phyloP scores from a whole-genome alignment of 805 yeast genomes.

The Grigorovia jiainica region DNA sequence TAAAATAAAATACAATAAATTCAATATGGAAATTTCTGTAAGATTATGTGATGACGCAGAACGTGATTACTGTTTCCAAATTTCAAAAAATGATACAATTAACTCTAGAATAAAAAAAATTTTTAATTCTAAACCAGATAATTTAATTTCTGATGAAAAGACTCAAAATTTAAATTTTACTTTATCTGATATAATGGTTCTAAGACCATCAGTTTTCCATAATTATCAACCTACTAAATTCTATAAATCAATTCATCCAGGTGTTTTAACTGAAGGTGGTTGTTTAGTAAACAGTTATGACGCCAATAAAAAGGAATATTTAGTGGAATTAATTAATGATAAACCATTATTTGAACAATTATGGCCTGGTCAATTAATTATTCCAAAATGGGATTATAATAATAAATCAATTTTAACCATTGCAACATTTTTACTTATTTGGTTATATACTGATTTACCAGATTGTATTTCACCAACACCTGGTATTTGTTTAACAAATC shows the following conservation, averaged over 20 bases:
- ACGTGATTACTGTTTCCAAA: conserved; percentile 81
- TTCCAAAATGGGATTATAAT: conserved; percentile 27
- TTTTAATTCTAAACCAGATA: conserved; percentile 30
- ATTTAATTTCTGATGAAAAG: conserved; percentile 14
- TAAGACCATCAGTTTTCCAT: conserved; percentile 76
- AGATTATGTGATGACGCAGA: conserved; percentile 80
- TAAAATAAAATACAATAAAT: neutral
- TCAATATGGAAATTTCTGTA: conserved; percentile 40
- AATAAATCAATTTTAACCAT: conserved; percentile 10
- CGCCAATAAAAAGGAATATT: conserved; percentile 40
- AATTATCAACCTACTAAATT: conserved; percentile 54
- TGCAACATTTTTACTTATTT: conserved; percentile 34
- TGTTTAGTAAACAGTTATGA: conserved; percentile 58
- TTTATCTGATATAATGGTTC: conserved; percentile 48
- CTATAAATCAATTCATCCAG: conserved; percentile 50
- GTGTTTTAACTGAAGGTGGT: conserved; percentile 77
- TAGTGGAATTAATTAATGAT: conserved; percentile 37
- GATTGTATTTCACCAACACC: conserved; percentile 87
- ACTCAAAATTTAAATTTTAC: conserved; percentile 7
- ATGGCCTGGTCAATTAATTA: conserved; percentile 88
- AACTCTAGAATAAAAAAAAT: conserved; percentile 44
- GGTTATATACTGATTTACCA: conserved; percentile 94
- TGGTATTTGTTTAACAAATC: conserved; percentile 69
- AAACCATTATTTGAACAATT: conserved; percentile 49
- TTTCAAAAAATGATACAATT: conserved; percentile 51